Percentiles rank a stretch among this genome's conserved stretches.
phyloP scores from a whole-genome alignment of 2,329 filamentous ascomycete genomes.

The Aspergillus melleus region DNA sequence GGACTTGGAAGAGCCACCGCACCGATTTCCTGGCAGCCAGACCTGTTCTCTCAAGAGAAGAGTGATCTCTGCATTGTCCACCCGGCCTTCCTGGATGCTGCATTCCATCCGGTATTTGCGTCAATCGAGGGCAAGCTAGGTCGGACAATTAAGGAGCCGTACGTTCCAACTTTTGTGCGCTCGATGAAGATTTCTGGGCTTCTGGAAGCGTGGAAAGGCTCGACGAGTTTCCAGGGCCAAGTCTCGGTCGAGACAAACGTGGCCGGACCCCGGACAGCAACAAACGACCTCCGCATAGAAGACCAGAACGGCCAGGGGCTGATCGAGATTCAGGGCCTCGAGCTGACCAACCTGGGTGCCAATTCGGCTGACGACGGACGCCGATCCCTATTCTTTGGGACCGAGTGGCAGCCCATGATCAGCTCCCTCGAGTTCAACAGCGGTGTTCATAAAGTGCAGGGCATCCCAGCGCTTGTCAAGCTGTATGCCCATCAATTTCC shows the following conservation, averaged over 20 bases:
- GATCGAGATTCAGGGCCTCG: background rate
- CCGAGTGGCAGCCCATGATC: background rate
- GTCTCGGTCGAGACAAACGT: background rate
- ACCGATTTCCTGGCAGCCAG: background rate
- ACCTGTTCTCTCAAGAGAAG: background rate
- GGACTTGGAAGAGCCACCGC: background rate
- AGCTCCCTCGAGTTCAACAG: background rate
- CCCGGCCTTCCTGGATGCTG: background rate
- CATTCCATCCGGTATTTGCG: background rate
- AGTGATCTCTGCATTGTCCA: background rate
- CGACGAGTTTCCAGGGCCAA: background rate
- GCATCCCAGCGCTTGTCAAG: background rate
- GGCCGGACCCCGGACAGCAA: background rate
- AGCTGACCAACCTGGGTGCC: background rate
- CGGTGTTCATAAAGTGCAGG: background rate
- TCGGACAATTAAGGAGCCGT: background rate
- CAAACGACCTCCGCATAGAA: background rate
- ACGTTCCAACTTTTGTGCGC: background rate
- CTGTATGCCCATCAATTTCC: background rate
- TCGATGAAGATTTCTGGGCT: background rate
- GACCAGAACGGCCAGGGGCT: background rate
- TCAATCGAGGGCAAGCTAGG: background rate
- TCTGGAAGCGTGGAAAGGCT: background rate
- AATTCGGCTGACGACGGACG: background rate
- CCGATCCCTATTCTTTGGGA: background rate